A percentile compares a stretch with the other conserved stretches of the same genome.
phyloP scores from a whole-genome alignment of 768 basidiomycete species.

The Cystoderma amianthinum region DNA sequence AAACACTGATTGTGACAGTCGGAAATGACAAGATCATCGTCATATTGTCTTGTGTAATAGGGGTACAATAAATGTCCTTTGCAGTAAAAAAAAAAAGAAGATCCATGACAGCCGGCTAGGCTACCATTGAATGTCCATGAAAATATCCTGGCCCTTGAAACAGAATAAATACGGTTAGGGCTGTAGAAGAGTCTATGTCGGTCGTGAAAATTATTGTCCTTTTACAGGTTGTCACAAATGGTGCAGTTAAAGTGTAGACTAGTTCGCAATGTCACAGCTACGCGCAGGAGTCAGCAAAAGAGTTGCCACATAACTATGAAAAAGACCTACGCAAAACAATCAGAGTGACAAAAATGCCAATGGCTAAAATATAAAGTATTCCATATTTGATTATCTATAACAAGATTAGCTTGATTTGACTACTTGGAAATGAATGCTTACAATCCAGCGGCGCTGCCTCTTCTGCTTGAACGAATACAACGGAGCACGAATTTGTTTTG shows the following conservation, averaged over 20 bases:
- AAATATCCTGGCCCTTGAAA: conserved; percentile 22
- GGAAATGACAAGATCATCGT: conserved; percentile 20
- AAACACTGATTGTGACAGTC: neutral
- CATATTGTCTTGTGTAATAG: conserved; percentile 34
- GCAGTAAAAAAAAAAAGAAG: conserved; percentile 20
- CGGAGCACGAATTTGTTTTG: conserved; percentile 89
- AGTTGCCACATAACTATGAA: conserved; percentile 5
- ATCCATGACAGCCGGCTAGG: conserved; percentile 22
- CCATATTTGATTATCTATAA: conserved; percentile 80
- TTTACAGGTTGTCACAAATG: conserved; percentile 61
- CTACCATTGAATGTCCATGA: conserved; percentile 27
- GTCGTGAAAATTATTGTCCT: conserved; percentile 32
- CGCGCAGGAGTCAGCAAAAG: too few species aligned
- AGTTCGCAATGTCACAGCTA: conserved; percentile 57
- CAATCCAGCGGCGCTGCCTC: conserved; percentile 85
- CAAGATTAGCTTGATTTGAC: too few species aligned
- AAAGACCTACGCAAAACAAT: conserved; percentile 67
- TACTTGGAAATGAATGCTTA: conserved; percentile 41
- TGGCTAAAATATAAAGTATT: conserved; percentile 60
- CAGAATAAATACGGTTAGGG: conserved; percentile 20
- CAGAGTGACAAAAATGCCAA: conserved; percentile 67
- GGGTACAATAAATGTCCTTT: conserved; percentile 39
- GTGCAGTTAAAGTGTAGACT: conserved; percentile 56
- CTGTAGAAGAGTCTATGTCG: conserved; percentile 21
- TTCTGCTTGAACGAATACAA: conserved; percentile 88